Percentiles rank a stretch among this genome's conserved stretches.
These are phyloP conservation scores for Metarhizium rileyi DNA, from an alignment of 2,329 filamentous ascomycete genomes.

Conservation along the genomic window DNA sequence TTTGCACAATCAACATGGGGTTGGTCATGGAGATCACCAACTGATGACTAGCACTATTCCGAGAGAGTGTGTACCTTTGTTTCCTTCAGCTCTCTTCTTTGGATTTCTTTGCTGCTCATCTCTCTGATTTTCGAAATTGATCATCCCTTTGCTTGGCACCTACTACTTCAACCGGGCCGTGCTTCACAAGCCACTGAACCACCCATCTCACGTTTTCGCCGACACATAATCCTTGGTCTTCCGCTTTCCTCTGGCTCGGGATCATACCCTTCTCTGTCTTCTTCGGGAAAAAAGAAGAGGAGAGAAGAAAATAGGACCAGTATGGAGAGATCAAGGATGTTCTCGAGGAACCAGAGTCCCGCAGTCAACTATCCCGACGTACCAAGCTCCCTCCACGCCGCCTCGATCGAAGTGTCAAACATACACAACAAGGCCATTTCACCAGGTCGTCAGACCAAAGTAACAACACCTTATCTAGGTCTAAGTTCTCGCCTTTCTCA, in stretches of 20 bases:
- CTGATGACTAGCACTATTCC: background rate
- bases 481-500: slow-evolving; percentile 84
- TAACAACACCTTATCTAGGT: slow-evolving; percentile 84
- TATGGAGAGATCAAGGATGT: slow-evolving; percentile 24
- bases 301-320: background rate
- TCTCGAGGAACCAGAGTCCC: slow-evolving; percentile 23
- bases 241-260: background rate
- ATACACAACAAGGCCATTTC: slow-evolving; percentile 9
- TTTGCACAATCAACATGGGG: background rate
- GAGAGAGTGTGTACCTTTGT: background rate
- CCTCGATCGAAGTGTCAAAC: slow-evolving; percentile 26
- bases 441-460: slow-evolving; percentile 22
- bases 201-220: background rate
- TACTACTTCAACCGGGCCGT: background rate
- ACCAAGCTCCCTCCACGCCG: slow-evolving; percentile 26
- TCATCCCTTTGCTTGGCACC: background rate
- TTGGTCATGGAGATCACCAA: background rate
- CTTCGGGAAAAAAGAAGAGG: background rate
- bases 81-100: background rate
- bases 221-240: background rate
- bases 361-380: slow-evolving; percentile 25
- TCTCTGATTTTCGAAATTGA: background rate
- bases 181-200: background rate
- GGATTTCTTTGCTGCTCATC: background rate
- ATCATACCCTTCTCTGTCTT: background rate